Evolutionary conservation across 108 stramenopile species (phyloP).

Genomic region (Seminavis robusta): DNA sequence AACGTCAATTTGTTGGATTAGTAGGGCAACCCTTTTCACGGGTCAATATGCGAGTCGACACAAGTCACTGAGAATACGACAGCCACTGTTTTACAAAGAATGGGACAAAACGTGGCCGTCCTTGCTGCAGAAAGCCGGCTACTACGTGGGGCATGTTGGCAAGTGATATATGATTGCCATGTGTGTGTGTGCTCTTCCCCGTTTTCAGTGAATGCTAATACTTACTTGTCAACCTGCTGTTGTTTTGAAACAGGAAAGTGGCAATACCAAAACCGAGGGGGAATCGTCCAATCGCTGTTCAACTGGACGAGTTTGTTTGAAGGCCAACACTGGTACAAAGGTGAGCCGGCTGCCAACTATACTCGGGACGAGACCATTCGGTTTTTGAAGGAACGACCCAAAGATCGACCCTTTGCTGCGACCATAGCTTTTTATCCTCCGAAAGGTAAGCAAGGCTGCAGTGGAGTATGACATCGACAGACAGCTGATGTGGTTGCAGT

Average conservation of each 20-base stretch:
- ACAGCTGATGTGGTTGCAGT: too few species aligned
- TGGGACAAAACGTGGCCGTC: slow-evolving; percentile 58
- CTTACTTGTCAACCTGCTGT: too few species aligned
- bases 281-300: slow-evolving; percentile 4
- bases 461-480: too few species aligned
- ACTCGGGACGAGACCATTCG: slow-evolving; percentile 3
- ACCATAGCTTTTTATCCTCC: slow-evolving; percentile 74
- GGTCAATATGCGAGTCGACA: slow-evolving; percentile 60
- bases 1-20: slow-evolving; percentile 65
- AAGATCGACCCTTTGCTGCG: slow-evolving; percentile 54
- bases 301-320: slow-evolving; percentile 8
- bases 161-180: slow-evolving; percentile 68
- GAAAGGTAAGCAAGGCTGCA: slow-evolving; percentile 43
- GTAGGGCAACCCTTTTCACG: slow-evolving; percentile 52
- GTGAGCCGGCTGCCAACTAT: too few species aligned
- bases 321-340: slow-evolving; percentile 14
- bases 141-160: slow-evolving; percentile 60
- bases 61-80: too few species aligned
- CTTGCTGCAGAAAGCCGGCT: slow-evolving; percentile 39
- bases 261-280: slow-evolving; percentile 12
- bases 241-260: too few species aligned
- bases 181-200: too few species aligned
- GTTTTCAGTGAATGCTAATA: too few species aligned
- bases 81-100: too few species aligned
- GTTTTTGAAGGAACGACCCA: slow-evolving; percentile 42